Base-by-base conservation (phyloP, 2,329 filamentous ascomycete genomes). In the Exophiala sideris region DNA sequence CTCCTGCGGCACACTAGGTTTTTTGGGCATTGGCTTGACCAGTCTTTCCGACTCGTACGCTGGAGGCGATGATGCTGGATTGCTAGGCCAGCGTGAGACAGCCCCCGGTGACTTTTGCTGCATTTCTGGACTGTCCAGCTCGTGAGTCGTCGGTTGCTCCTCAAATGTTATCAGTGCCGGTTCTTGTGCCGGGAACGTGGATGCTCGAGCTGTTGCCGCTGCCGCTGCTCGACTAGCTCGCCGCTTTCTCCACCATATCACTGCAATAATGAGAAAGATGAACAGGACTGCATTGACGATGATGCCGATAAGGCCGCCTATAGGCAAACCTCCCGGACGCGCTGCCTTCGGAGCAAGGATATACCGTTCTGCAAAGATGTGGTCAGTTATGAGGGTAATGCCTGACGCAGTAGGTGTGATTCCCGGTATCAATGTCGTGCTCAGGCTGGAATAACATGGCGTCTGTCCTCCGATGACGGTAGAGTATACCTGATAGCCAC, bases 401-500 rank as follows among this genome's bases (percentile, higher is more conserved):
- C 52, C 55, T n/a, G 57, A 41, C 8, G 52, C 46, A 3, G 60
- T 59, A 5, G 60, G 56, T 8, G 60, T 61, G 5, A 62, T 54
- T n/a, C 54, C 62, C 10, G 63, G 63, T 21, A 64, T 36, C 21
- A 54, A 51, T 33, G 53, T 58, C 24, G 54, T 56, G 9, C 49
- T 45, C 11, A 54, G 57, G 7, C 45, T 42, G 6, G 61, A 63
- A 48, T 62, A 65, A 42, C 63, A 65, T 8, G 63, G 63, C 5
- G 63, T 65, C 40, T 61, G 44, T 7, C 38, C 54, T 10, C 63
- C 63, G 33, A 65, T 49, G 10, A 46, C 57, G 7, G 55, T 62
- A 39, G 58, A 63, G 39, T 63, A 65, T 21, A 65, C 51, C 42
- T 64, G 62, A 38, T 56, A 65, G 12, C 63, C 63, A 32, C 63